Conservation (phyloP, 73 alveolate species). For the Blepharisma stoltei region DNA sequence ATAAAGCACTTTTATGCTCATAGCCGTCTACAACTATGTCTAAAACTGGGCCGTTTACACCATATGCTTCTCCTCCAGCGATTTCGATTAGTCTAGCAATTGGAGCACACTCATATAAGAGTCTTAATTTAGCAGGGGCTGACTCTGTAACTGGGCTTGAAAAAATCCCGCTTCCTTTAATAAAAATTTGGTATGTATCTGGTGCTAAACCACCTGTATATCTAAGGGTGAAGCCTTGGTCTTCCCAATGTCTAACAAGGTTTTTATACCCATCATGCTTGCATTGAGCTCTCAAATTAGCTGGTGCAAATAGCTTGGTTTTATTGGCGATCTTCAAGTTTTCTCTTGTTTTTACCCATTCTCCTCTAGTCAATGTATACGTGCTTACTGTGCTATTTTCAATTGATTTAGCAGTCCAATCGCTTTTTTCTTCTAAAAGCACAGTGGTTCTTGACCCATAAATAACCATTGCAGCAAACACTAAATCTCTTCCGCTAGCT, state of each 20-base stretch:
- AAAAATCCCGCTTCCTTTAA: slow-evolving; percentile 82
- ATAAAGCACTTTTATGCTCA: background rate
- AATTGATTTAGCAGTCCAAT: slow-evolving; percentile 56
- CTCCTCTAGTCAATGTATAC: slow-evolving; percentile 26
- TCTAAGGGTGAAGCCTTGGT: slow-evolving; percentile 74
- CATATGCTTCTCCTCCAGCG: slow-evolving; percentile 81
- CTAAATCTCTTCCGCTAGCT: slow-evolving; percentile 54
- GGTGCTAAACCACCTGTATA: slow-evolving; percentile 92
- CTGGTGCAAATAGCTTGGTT: slow-evolving; percentile 83
- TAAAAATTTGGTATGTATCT: slow-evolving; percentile 79
- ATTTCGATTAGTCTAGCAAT: slow-evolving; percentile 66
- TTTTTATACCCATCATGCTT: slow-evolving; percentile 57
- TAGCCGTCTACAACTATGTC: background rate
- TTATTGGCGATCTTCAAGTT: slow-evolving; percentile 53
- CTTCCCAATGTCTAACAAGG: slow-evolving; percentile 58
- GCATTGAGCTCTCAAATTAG: slow-evolving; percentile 66
- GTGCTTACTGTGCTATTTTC: slow-evolving; percentile 26
- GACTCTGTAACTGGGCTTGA: slow-evolving; percentile 54
- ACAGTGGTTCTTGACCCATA: slow-evolving; percentile 75
- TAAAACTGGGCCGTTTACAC: slow-evolving; percentile 48
- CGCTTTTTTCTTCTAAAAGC: slow-evolving; percentile 43
- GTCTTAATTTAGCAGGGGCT: slow-evolving; percentile 53
- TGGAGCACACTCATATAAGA: slow-evolving; percentile 77
- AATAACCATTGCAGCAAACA: slow-evolving; percentile 59
- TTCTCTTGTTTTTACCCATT: slow-evolving; percentile 66